Percentiles rank a stretch among this genome's conserved stretches.
These are phyloP conservation scores for Colletotrichum nymphaeae DNA, from an alignment of 2,329 filamentous ascomycete genomes.

Conservation along the genomic window DNA sequence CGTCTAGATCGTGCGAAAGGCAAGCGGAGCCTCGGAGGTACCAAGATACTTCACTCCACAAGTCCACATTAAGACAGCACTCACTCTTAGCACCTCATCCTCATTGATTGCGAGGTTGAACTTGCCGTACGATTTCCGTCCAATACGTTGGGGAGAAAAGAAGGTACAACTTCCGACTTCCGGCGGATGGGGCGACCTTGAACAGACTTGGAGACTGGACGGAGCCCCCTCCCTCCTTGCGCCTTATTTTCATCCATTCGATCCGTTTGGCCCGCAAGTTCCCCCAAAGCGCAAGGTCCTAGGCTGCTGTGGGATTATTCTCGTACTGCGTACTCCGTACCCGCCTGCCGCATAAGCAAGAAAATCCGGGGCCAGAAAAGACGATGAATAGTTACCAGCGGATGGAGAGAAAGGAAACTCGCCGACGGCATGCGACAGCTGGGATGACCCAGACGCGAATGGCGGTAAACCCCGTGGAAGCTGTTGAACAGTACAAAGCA, in stretches of 20 bases:
- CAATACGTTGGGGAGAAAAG: background rate
- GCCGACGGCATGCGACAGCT: background rate
- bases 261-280: conserved; percentile 22
- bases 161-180: conserved; percentile 21
- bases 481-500: background rate
- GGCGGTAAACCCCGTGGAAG: conserved; percentile 9
- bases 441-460: conserved; percentile 9
- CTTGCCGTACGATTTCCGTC: background rate
- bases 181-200: conserved; percentile 24
- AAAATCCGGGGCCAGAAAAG: background rate
- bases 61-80: background rate
- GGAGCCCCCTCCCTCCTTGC: background rate
- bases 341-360: conserved; percentile 15
- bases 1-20: background rate
- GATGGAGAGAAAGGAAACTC: background rate
- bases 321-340: background rate
- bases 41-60: background rate
- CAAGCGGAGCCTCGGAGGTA: background rate
- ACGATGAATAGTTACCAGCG: background rate
- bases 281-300: background rate
- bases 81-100: background rate
- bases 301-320: conserved; percentile 11
- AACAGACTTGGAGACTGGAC: background rate
- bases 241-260: conserved; percentile 13
- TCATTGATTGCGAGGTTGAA: background rate